Evolutionary conservation across 2,329 filamentous ascomycete genomes (phyloP), one percentile per base, ranked within the genome.

Genomic region (Orbilia quercus): DNA sequence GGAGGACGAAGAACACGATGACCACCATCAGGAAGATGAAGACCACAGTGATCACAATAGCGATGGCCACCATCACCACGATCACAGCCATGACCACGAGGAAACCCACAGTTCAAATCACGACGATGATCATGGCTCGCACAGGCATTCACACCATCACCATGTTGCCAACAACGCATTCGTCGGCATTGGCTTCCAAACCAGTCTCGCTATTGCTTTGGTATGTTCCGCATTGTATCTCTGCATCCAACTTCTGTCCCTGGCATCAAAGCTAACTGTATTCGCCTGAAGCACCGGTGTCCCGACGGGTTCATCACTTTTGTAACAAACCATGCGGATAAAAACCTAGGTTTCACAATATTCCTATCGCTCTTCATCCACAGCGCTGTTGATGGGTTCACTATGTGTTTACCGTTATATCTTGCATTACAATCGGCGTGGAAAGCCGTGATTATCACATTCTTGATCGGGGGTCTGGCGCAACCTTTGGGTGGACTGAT

Each of bases 361-460:
- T 99, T 99, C 82, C 87, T 98, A 80, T 94, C 95, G 0, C 86
- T 99, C 6, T 96, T 96, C 79, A 94, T 99, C 70, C 95, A 99
- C 84, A 99, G 98, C 82, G 96, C 99, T 78, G 93, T 92, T 25
- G 95, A 99, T 82, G 95, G 95, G 1, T 98, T 98, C 79, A 91
- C 93, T 74, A 90, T 99, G 85, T 92, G 92, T 0, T 83, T 99
- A 0, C 95, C 95, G 0, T 84, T 99, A 0, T 99, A 96, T 81
- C 90, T 99, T 78, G 95, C 95, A 0, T 86, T 97, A 31, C 86
- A 89, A 74, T 94, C 89, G 69, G 89, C 92, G 48, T 83, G 87
- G 79, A 90, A 89, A 77, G 94, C 95, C 16, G 95, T 98, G 82
- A 81, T 90, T 70, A 96, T 91, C 88, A 89, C 91, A 2, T 89